These are phyloP conservation scores for Boletus tomentosulus DNA, from an alignment of 768 basidiomycete genomes.

Conservation along the genomic window DNA sequence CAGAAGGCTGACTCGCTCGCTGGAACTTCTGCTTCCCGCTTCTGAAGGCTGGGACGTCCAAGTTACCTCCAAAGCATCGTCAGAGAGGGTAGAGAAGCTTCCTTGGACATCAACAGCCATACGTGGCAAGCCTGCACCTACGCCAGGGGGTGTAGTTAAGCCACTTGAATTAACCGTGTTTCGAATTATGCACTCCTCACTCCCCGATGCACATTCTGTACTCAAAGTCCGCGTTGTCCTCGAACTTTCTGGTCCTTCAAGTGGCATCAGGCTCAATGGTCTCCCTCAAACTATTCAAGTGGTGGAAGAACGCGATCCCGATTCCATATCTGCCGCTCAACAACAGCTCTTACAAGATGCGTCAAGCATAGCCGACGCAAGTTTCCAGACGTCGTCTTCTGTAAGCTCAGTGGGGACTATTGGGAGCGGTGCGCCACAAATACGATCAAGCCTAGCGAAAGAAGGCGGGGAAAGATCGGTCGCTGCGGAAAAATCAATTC, in stretches of 20 bases:
- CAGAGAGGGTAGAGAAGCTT: conserved; percentile 62
- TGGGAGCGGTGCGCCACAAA: conserved; percentile 31
- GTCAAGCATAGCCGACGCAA: conserved; percentile 62
- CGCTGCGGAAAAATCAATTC: conserved; percentile 76
- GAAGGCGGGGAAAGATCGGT: conserved; percentile 45
- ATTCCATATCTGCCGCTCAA: conserved; percentile 37
- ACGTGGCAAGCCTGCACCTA: conserved; percentile 35
- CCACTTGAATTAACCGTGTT: conserved; percentile 54
- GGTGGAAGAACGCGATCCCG: conserved; percentile 64
- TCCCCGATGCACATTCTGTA: conserved; percentile 71
- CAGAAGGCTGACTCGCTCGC: conserved; percentile 63
- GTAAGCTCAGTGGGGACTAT: conserved; percentile 47
- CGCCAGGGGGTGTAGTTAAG: conserved; percentile 29
- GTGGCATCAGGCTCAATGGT: conserved; percentile 84
- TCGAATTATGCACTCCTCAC: conserved; percentile 65
- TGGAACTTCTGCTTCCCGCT: conserved; percentile 78
- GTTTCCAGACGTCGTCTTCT: conserved; percentile 64
- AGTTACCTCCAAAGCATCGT: conserved; percentile 69
- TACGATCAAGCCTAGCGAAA: conserved; percentile 33
- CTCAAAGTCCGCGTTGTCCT: conserved; percentile 77
- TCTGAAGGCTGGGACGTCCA: conserved; percentile 86
- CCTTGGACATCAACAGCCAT: conserved; percentile 69
- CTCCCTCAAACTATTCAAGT: conserved; percentile 64
- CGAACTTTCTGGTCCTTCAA: conserved; percentile 73
- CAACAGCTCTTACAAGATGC: conserved; percentile 66